A percentile compares a stretch with the other conserved stretches of the same genome.
Evolutionary conservation across 2,329 filamentous ascomycete genomes (phyloP).

Genomic region (Ceratocystis papillata): DNA sequence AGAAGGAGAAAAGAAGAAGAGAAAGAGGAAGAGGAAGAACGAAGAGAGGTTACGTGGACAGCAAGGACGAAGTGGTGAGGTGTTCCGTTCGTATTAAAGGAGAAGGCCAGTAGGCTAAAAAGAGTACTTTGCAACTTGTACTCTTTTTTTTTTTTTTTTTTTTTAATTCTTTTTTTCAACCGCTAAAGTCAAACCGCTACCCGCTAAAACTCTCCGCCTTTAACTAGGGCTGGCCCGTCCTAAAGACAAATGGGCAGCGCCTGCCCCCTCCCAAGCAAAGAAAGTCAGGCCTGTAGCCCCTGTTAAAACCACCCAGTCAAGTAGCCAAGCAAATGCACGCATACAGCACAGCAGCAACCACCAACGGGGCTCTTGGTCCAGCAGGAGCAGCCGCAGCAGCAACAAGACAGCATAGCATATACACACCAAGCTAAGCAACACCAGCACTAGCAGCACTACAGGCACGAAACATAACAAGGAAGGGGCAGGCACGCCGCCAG

Average conservation of each 20-base stretch:
- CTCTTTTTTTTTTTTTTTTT: background rate
- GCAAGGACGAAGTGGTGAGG: slow-evolving; percentile 22
- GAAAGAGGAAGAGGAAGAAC: slow-evolving; percentile 18
- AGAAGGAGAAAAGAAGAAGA: slow-evolving; percentile 20
- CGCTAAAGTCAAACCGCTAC: background rate
- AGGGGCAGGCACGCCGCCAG: slow-evolving; percentile 5
- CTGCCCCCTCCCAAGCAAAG: too few relatives aligned
- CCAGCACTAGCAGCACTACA: background rate
- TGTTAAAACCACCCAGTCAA: background rate
- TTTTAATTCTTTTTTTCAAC: background rate
- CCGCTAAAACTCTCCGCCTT: background rate
- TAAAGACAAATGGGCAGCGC: too few relatives aligned
- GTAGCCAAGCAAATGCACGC: background rate
- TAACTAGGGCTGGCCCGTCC: too few relatives aligned
- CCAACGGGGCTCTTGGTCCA: background rate
- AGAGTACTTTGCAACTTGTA: slow-evolving; percentile 11
- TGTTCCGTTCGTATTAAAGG: slow-evolving; percentile 24
- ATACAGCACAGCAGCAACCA: background rate
- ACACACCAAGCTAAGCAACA: too few relatives aligned
- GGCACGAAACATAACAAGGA: slow-evolving; percentile 8
- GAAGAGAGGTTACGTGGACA: slow-evolving; percentile 19
- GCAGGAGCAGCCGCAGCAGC: too few relatives aligned
- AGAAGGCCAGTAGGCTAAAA: slow-evolving; percentile 12
- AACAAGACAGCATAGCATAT: too few relatives aligned
- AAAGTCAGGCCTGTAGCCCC: background rate